phyloP scores from a whole-genome alignment of 208 protist species.

The Trypanosoma theileri region DNA sequence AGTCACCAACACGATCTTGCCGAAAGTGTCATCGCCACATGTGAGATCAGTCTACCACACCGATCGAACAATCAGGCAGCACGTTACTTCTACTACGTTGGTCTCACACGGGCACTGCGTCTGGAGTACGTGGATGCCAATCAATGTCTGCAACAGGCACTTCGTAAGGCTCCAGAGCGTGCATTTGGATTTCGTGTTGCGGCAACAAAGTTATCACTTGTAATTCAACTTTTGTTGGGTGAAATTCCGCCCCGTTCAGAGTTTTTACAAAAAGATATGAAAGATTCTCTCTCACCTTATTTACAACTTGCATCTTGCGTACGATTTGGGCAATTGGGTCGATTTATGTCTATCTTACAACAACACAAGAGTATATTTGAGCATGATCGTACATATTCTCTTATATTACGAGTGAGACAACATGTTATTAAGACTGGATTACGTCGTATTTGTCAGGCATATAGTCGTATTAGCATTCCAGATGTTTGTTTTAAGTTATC shows the following conservation, averaged over 20 bases:
- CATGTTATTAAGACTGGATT: conserved; percentile 98
- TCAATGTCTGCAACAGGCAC: conserved; percentile 92
- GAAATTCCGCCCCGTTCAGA: conserved; percentile 96
- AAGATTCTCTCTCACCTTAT: conserved; percentile 92
- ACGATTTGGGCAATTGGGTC: conserved; percentile 93
- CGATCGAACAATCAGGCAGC: conserved; percentile 93
- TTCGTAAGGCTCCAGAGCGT: conserved; percentile 96
- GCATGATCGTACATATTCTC: conserved; percentile 94
- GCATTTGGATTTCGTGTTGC: conserved; percentile 93
- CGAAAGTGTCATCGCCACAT: conserved; percentile 82
- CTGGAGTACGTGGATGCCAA: conserved; percentile 96
- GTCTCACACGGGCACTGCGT: conserved; percentile 95
- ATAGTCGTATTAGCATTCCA: conserved; percentile 96
- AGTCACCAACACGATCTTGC: conserved; percentile 82
- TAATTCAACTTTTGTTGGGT: conserved; percentile 97
- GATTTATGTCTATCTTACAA: conserved; percentile 93
- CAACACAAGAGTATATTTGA: conserved; percentile 90
- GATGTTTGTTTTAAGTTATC: conserved; percentile 96
- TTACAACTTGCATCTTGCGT: conserved; percentile 94
- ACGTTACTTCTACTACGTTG: conserved; percentile 95
- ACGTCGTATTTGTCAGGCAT: conserved; percentile 95
- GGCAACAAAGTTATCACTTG: conserved; percentile 93
- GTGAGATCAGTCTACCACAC: conserved; percentile 78
- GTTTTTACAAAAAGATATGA: conserved; percentile 87
- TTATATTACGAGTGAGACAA: conserved; percentile 95